Conservation (phyloP, 768 basidiomycete species). For the Saitozyma podzolica region DNA sequence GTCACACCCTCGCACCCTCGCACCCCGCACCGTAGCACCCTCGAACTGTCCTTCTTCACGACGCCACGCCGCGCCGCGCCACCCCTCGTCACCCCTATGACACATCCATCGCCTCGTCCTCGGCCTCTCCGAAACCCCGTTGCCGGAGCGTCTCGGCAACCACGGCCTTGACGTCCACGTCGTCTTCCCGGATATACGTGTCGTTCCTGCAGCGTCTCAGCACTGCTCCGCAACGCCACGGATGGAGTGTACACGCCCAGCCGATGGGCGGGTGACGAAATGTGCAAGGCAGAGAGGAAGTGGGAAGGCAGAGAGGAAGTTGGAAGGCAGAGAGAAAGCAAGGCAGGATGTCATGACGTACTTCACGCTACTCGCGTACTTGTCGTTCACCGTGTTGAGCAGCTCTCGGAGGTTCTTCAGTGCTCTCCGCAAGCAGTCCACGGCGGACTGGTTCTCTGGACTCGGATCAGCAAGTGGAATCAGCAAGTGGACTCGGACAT, state of each 20-base stretch:
- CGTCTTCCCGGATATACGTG: conserved; percentile 40
- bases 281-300: no score
- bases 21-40: no score
- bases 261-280: no score
- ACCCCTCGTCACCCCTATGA: no score
- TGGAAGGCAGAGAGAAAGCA: not conserved
- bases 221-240: not conserved
- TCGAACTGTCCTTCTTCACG: no score
- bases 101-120: conserved; percentile 2
- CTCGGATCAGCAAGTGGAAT: not conserved
- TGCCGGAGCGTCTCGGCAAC: conserved; percentile 37
- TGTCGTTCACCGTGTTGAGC: conserved; percentile 68
- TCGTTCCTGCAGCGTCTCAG: conserved; percentile 24
- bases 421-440: conserved; percentile 74
- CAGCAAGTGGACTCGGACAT: not conserved
- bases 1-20: no score
- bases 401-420: conserved; percentile 75
- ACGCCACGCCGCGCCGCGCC: no score
- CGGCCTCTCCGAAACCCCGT: conserved; percentile 29
- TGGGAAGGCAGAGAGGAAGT: no score
- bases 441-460: conserved; percentile 80
- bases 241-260: no score
- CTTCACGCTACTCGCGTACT: conserved; percentile 65
- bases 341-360: conserved; percentile 17
- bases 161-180: conserved; percentile 41